phyloP scores from a whole-genome alignment of 1,284 basidiomycete species.

The Cutaneotrichosporon cutaneum region DNA sequence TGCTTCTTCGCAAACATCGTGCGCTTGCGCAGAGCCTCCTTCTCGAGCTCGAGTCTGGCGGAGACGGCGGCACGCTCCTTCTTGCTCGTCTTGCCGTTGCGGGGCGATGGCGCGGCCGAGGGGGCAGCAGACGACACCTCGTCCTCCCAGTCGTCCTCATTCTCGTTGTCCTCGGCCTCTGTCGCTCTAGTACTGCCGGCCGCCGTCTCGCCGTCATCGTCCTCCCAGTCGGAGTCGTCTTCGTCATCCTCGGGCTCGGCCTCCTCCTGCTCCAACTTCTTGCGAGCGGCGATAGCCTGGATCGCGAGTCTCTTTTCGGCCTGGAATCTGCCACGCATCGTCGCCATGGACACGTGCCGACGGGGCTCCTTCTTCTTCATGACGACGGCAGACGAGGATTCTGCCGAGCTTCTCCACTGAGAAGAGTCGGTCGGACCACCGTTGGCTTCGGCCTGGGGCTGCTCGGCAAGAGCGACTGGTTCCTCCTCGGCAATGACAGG shows the following conservation, averaged over 20 bases:
- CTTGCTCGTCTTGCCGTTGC: slow-evolving; percentile 33
- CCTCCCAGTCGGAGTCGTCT: slow-evolving; percentile 17
- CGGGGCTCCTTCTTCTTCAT: slow-evolving; percentile 22
- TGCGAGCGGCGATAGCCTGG: slow-evolving; percentile 31
- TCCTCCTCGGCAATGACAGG: not conserved
- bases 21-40: slow-evolving; percentile 41
- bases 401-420: slow-evolving; percentile 28
- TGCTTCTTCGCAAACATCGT: slow-evolving; percentile 51
- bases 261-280: slow-evolving; percentile 9
- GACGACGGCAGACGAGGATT: slow-evolving; percentile 30
- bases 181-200: slow-evolving; percentile 71
- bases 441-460: not conserved
- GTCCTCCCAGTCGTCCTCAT: slow-evolving; percentile 65
- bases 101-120: slow-evolving; percentile 27
- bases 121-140: slow-evolving; percentile 5
- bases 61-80: slow-evolving; percentile 40
- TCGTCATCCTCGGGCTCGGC: slow-evolving; percentile 18
- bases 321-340: slow-evolving; percentile 44
- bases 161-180: slow-evolving; percentile 73
- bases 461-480: not conserved
- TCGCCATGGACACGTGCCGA: slow-evolving; percentile 45
- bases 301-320: slow-evolving; percentile 45
- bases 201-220: slow-evolving; percentile 58
- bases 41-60: slow-evolving; percentile 35
- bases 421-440: slow-evolving; percentile 2